Percentiles rank a stretch among this genome's conserved stretches.
These are phyloP conservation scores for Ascochyta clinopodiicola DNA, from an alignment of 2,329 filamentous ascomycete genomes.

Conservation along the genomic window DNA sequence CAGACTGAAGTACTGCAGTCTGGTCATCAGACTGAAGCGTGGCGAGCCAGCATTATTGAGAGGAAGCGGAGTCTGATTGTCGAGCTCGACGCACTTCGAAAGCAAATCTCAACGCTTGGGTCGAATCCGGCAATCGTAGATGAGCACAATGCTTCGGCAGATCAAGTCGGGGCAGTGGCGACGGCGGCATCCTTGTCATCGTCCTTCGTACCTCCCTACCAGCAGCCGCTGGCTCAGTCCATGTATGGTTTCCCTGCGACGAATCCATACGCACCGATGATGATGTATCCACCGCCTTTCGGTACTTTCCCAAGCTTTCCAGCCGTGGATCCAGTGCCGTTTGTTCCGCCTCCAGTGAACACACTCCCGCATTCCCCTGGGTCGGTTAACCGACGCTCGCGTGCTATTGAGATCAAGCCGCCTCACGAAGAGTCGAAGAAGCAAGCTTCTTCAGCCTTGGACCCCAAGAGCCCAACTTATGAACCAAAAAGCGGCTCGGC, in stretches of 20 bases:
- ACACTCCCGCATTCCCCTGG: constrained; percentile 33
- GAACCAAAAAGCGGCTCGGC: constrained; percentile 33
- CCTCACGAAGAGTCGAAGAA: constrained; percentile 40
- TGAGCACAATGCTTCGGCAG: constrained; percentile 19
- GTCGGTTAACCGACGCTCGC: constrained; percentile 47
- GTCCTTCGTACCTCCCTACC: constrained; percentile 34
- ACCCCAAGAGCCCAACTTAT: constrained; percentile 51
- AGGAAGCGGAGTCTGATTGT: constrained; percentile 46
- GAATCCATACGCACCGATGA: constrained; percentile 33
- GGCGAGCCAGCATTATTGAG: constrained; percentile 43
- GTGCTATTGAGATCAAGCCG: constrained; percentile 51
- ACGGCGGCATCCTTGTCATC: constrained; percentile 18
- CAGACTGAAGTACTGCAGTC: constrained; percentile 47
- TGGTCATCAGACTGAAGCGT: constrained; percentile 39
- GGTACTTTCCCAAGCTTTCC: constrained; percentile 25
- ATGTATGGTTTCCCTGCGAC: constrained; percentile 33
- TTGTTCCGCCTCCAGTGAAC: constrained; percentile 26
- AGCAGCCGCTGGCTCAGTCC: constrained; percentile 31
- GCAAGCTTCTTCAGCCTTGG: constrained; percentile 34
- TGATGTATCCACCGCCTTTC: constrained; percentile 39
- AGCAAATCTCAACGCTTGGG: constrained; percentile 41
- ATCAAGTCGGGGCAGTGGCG: constrained; percentile 7
- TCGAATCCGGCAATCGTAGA: constrained; percentile 18
- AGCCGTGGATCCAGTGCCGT: constrained; percentile 28
- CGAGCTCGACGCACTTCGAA: constrained; percentile 45